Evolutionary conservation across 1,284 basidiomycete genomes (phyloP).

Genomic region (Dichomitus squalens): DNA sequence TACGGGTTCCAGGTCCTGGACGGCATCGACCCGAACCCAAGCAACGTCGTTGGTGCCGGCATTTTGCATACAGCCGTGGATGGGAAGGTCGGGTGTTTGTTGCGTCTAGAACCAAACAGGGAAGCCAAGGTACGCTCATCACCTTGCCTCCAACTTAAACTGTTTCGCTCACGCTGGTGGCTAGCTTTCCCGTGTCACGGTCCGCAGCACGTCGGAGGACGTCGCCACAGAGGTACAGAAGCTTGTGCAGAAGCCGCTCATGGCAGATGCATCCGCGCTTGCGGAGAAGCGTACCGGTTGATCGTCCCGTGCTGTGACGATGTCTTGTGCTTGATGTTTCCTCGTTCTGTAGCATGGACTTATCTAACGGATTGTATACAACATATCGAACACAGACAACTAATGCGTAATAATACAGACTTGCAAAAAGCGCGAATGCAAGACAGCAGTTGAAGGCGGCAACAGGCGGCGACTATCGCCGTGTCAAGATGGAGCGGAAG

Average conservation of each 20-base stretch:
- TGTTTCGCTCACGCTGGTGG: background rate
- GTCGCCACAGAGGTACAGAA: conserved; percentile 84
- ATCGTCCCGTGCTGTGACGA: background rate
- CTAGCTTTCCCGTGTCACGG: conserved; percentile 90
- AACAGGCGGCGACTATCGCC: conserved; percentile 20
- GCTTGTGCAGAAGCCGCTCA: conserved; percentile 60
- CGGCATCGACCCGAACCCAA: conserved; percentile 84
- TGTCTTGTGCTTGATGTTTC: background rate
- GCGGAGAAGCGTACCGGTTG: conserved; percentile 16
- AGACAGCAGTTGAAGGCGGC: background rate
- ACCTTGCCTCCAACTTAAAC: background rate
- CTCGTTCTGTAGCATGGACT: conserved; percentile 21
- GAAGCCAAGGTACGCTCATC: conserved; percentile 79
- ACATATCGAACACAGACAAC: conserved; percentile 27
- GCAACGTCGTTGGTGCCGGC: conserved; percentile 89
- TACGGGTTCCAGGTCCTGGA: conserved; percentile 78
- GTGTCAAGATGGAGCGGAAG: conserved; percentile 27
- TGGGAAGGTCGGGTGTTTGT: conserved; percentile 94
- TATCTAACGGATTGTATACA: conserved; percentile 29
- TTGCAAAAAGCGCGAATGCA: conserved; percentile 1
- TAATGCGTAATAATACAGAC: conserved; percentile 26
- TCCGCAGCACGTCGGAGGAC: conserved; percentile 93
- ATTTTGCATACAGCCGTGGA: conserved; percentile 86
- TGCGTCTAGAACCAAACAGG: conserved; percentile 92
- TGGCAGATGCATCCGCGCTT: conserved; percentile 18